Evolutionary conservation across 2,329 filamentous ascomycete genomes (phyloP), one percentile per base, ranked within the genome.

Genomic region (Penicillium capsulatum): DNA sequence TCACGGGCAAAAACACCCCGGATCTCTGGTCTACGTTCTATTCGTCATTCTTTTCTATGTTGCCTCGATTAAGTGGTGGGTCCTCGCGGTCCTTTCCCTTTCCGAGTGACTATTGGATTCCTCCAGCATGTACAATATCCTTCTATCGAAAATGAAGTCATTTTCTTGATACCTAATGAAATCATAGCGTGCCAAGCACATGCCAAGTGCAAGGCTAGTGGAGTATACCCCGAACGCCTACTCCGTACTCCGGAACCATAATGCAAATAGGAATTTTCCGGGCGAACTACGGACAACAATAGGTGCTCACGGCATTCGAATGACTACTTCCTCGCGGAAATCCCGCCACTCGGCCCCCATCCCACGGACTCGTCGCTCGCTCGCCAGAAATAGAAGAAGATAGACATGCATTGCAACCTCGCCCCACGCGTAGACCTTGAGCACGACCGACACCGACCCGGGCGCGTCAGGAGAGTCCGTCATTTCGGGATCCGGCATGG

Each of bases 401-500:
- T 88, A 94, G 22, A 86, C 73, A 54, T 94, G 83, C 38, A 79
- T 75, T 0, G 79, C 78, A 1, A 87, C 68, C 46, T 83, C 76
- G 0, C 85, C 89, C 82, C 86, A 95, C 56, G 86, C 86, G 58
- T 85, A 92, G 1, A 91, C 61, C 22, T 80, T 75, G 2, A 94
- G 60, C 1, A 50, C 61, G 40, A 71, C 66, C 8, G 66, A 46
- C 8, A 34, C 6, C 7, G 17, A 15, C 11, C 10, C 28, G 20
- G 10, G 15, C 3, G 31, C 11, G 13, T 16, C 11, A 8, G 10
- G 9, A 8, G 22, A 16, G 9, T 7, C n/a, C 26, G 26, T 28
- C 26, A 5, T 4, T 11, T n/a, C 26, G 6, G 13, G 11, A 4
- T 11, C 26, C 26, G 26, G 10, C 6, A 11, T 28, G 4, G 10